Evolutionary conservation across 2,329 filamentous ascomycete genomes (phyloP).

Genomic region (Tolypocladium tropicale): DNA sequence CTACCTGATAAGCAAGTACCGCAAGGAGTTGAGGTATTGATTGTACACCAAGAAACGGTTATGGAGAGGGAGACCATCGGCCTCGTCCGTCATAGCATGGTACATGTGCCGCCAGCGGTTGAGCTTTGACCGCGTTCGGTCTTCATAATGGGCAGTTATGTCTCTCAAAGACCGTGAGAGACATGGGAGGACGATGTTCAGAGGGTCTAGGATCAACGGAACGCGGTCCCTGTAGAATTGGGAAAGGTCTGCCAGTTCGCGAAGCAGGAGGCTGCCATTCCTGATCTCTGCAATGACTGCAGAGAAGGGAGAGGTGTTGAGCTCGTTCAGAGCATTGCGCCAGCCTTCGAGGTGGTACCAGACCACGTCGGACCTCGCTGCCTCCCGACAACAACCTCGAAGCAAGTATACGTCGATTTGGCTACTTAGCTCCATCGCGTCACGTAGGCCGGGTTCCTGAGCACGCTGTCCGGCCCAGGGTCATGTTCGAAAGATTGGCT

Average conservation of each 20-base stretch:
- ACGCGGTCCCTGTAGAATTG: conserved; percentile 40
- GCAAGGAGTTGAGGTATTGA: conserved; percentile 38
- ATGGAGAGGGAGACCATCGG: conserved; percentile 37
- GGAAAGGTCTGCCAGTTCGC: conserved; percentile 44
- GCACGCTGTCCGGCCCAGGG: background rate
- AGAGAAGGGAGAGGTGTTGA: conserved; percentile 35
- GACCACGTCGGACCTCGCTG: conserved; percentile 39
- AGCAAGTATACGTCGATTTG: conserved; percentile 29
- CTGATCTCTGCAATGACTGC: conserved; percentile 37
- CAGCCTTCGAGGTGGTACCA: conserved; percentile 38
- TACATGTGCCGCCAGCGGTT: conserved; percentile 50
- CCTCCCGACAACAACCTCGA: conserved; percentile 43
- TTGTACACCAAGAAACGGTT: conserved; percentile 47
- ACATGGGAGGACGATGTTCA: conserved; percentile 47
- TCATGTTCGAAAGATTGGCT: background rate
- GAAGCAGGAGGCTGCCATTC: conserved; percentile 32
- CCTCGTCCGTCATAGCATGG: conserved; percentile 42
- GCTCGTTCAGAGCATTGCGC: conserved; percentile 30
- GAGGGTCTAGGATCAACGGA: conserved; percentile 41
- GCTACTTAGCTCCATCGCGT: conserved; percentile 16
- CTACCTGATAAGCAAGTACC: conserved; percentile 41
- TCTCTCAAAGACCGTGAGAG: conserved; percentile 41
- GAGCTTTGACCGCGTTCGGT: conserved; percentile 34
- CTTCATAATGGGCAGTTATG: conserved; percentile 40
- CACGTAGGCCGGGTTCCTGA: conserved; percentile 7